Conservation (phyloP, 2,329 filamentous ascomycete species). For the Blastomyces parvus region DNA sequence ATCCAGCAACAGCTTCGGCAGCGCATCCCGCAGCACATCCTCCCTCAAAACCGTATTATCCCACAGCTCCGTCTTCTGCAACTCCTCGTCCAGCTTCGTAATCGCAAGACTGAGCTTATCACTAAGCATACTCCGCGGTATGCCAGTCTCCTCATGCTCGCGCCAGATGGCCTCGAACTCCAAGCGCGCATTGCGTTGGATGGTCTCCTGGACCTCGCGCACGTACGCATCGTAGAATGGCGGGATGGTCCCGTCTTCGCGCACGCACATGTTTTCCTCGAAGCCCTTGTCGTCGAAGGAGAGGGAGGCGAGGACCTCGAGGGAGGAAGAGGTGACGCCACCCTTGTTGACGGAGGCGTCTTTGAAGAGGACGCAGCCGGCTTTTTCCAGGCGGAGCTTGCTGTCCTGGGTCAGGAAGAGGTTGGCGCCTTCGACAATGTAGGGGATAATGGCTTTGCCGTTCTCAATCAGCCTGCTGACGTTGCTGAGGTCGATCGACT, state of each 20-base stretch:
- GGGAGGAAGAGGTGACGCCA: conserved; percentile 91
- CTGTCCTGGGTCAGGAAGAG: conserved; percentile 98
- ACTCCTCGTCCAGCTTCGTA: conserved; percentile 90
- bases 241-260: conserved; percentile 65
- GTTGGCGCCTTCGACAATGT: conserved; percentile 96
- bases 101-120: conserved; percentile 88
- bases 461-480: conserved; percentile 82
- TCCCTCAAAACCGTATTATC: conserved; percentile 66
- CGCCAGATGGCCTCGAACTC: conserved; percentile 99
- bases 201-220: conserved; percentile 79
- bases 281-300: conserved; percentile 89
- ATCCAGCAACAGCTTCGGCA: conserved; percentile 72
- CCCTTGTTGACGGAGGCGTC: conserved; percentile 98
- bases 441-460: conserved; percentile 78
- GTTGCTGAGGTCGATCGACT: conserved; percentile 87
- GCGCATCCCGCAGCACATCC: conserved; percentile 71
- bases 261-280: conserved; percentile 84
- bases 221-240: conserved; percentile 93
- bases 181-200: conserved; percentile 79
- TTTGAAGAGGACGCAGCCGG: conserved; percentile 94
- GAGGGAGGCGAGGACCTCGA: conserved; percentile 88
- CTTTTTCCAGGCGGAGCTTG: conserved; percentile 86
- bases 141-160: conserved; percentile 74
- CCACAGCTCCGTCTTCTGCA: conserved; percentile 91
- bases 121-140: conserved; percentile 73